Evolutionary conservation across 352 stramenopile genomes (phyloP).

Genomic region (Phytophthora ohioensis): DNA sequence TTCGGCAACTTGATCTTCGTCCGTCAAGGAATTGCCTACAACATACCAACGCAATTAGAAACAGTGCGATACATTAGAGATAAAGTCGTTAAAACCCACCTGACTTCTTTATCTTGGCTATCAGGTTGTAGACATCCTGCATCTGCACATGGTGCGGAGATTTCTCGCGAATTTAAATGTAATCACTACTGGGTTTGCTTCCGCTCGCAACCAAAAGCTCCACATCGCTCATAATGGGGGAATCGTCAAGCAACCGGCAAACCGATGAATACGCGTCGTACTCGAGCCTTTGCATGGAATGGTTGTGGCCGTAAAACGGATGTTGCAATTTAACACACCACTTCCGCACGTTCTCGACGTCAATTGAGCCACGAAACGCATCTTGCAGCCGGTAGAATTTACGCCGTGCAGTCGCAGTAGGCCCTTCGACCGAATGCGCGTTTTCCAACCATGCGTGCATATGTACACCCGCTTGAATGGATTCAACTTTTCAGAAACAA

Average conservation of each 20-base stretch:
- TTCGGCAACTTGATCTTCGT: conserved; percentile 21
- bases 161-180: conserved; percentile 11
- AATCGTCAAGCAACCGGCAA: not conserved
- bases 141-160: not conserved
- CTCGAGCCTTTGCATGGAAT: not conserved
- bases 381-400: not conserved
- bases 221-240: conserved; percentile 3
- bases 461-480: conserved; percentile 20
- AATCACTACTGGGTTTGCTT: conserved; percentile 32
- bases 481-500: conserved; percentile 5
- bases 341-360: not conserved
- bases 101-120: conserved; percentile 14
- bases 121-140: conserved; percentile 17
- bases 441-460: conserved; percentile 13
- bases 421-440: conserved; percentile 5
- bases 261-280: not conserved
- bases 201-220: conserved; percentile 13
- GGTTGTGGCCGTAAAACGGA: conserved; percentile 9
- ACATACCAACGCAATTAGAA: too few relatives aligned
- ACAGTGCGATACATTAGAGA: too few relatives aligned
- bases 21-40: not conserved
- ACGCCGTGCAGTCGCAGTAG: not conserved
- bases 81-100: not conserved
- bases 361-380: conserved; percentile 4
- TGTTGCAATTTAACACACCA: too few relatives aligned